Conservation (phyloP, 2,329 filamentous ascomycete genomes). For the Botrytis tulipae region DNA sequence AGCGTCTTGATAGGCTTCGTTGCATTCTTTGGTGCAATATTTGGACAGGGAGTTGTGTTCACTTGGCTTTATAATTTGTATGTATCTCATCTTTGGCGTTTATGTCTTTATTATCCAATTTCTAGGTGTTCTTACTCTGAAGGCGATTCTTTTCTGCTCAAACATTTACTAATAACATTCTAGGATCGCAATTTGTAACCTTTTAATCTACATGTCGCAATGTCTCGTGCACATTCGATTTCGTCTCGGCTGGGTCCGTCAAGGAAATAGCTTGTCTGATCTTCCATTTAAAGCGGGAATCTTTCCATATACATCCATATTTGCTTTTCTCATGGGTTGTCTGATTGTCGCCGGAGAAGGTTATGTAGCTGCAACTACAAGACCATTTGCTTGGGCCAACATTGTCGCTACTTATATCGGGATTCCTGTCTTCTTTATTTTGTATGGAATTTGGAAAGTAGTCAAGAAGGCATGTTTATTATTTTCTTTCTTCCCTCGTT, state of each 20-base stretch:
- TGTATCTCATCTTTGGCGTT: neutral
- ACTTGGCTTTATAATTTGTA: slow-evolving; percentile 63
- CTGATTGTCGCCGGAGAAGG: slow-evolving; percentile 3
- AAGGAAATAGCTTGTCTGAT: slow-evolving; percentile 54
- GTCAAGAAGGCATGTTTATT: slow-evolving; percentile 6
- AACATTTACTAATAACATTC: neutral
- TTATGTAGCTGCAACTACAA: slow-evolving; percentile 9
- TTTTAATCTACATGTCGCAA: slow-evolving; percentile 49
- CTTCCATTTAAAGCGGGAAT: slow-evolving; percentile 55
- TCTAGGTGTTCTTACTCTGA: accelerated
- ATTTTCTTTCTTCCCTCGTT: too few species aligned
- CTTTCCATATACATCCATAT: slow-evolving; percentile 60
- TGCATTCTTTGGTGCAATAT: slow-evolving; percentile 69
- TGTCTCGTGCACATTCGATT: slow-evolving; percentile 69
- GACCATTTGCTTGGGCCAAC: slow-evolving; percentile 13
- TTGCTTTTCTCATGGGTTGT: slow-evolving; percentile 42
- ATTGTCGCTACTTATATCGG: slow-evolving; percentile 24
- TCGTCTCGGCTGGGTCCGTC: slow-evolving; percentile 58
- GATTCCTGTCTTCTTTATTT: slow-evolving; percentile 57
- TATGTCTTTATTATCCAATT: neutral
- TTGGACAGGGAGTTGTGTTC: slow-evolving; percentile 63
- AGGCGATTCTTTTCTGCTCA: neutral
- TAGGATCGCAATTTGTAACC: slow-evolving; percentile 14
- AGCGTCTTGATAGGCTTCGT: slow-evolving; percentile 69
- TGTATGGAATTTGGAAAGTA: slow-evolving; percentile 57